These are phyloP conservation scores for Colletotrichum scovillei DNA, from an alignment of 2,329 filamentous ascomycete genomes.

Conservation along the genomic window DNA sequence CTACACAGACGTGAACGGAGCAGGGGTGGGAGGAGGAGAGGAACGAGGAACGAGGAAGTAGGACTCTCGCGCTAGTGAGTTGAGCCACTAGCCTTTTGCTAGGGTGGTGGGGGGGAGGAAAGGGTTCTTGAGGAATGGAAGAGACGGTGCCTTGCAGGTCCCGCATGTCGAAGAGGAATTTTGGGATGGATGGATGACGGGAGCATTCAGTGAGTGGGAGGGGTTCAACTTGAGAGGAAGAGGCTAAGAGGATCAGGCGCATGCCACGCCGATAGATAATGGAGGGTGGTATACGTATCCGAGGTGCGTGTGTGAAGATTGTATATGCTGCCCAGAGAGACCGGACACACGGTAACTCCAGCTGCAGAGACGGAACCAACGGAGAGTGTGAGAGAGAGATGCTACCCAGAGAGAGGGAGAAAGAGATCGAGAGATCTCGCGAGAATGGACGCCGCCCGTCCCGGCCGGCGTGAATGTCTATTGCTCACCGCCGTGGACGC, in stretches of 20 bases:
- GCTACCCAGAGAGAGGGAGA: neutral
- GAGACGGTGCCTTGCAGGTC: conserved; percentile 14
- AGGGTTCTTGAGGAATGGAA: conserved; percentile 4
- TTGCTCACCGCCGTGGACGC: conserved; percentile 5
- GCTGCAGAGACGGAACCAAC: neutral
- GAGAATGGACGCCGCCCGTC: neutral
- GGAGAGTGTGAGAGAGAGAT: neutral
- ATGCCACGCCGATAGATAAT: conserved; percentile 6
- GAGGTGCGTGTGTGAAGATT: neutral
- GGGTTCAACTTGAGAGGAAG: neutral
- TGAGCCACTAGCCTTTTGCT: neutral
- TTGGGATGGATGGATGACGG: neutral
- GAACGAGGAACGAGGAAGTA: neutral
- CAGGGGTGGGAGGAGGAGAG: neutral
- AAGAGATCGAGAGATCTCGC: neutral
- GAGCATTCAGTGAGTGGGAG: neutral
- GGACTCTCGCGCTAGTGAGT: neutral
- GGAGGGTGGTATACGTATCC: conserved; percentile 31
- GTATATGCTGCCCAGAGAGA: neutral
- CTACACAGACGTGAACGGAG: conserved; percentile 1
- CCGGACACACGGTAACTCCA: neutral
- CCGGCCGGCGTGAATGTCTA: neutral
- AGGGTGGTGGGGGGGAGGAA: neutral
- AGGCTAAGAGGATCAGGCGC: conserved; percentile 14
- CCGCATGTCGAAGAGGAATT: conserved; percentile 1